Evolutionary conservation across 331 rosid genomes (phyloP).

Genomic region (Prunus yedoensis): DNA sequence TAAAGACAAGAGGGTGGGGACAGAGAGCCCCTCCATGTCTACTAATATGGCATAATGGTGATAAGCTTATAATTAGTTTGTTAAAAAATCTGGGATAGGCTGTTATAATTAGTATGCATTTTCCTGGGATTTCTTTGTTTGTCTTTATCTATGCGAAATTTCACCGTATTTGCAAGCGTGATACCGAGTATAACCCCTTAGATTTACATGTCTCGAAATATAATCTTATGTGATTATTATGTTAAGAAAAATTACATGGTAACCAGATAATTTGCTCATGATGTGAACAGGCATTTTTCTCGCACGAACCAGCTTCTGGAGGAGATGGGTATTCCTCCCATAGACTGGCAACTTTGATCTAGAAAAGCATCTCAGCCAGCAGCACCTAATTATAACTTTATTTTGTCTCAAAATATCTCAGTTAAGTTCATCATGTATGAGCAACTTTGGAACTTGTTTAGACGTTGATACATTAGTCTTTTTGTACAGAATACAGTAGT

Average conservation of each 20-base stretch:
- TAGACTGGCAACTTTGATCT: slow-evolving; percentile 81
- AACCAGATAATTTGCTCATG: slow-evolving; percentile 7
- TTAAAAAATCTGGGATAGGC: neutral
- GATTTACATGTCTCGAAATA: neutral
- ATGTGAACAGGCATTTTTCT: slow-evolving; percentile 78
- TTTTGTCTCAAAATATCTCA: slow-evolving; percentile 2
- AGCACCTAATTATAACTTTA: slow-evolving; percentile 8
- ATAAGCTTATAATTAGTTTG: neutral
- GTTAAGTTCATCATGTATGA: slow-evolving; percentile 7
- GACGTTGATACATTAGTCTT: neutral
- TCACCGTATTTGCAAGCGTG: neutral
- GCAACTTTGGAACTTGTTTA: neutral
- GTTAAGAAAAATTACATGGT: neutral
- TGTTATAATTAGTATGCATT: neutral
- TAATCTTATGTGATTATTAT: neutral
- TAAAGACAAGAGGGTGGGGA: neutral
- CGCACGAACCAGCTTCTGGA: slow-evolving; percentile 77
- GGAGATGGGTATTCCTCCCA: slow-evolving; percentile 54
- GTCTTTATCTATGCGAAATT: neutral
- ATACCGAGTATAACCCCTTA: neutral
- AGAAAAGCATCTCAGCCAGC: neutral
- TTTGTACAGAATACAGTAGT: slow-evolving; percentile 2
- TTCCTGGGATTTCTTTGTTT: neutral
- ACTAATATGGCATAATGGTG: neutral
- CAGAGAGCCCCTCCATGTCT: neutral